Evolutionary conservation across 768 basidiomycete species (phyloP), one percentile per base, ranked within the genome.

Genomic region (Amanita fuliginea): DNA sequence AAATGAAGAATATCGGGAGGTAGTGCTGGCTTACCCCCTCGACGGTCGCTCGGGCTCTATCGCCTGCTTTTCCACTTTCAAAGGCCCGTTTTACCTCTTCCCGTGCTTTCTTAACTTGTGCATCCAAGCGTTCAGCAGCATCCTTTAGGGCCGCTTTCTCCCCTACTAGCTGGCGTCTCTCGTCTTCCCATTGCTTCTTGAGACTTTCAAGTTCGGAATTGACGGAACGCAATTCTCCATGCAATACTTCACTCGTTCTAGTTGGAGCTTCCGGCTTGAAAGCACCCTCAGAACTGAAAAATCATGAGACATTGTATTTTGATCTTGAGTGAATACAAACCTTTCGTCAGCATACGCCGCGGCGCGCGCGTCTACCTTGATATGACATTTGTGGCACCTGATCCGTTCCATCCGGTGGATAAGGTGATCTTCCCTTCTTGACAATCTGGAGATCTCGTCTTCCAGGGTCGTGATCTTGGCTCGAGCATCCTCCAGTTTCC

Each of bases 61-160:
- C 74, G 32, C 67, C 67, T 10, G 66, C 69, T 35, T 72, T 75
- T 52, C 74, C 80, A 22, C 61, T 72, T 54, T 85, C 78, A 18
- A 68, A 65, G 16, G 67, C 74, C 53, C 70, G 76, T 59, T 68
- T 74, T 1, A 66, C 70, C 52, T 84, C 80, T 46, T 77, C 76
- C 61, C 80, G 78, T 5, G 72, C 76, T 41, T 62, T 70, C 36
- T 71, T 77, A 22, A 85, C 69, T 60, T 89, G 73, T 18, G 62
- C 63, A 56, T 83, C 78, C 57, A 91, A 70, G 6, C 80, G 78
- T 53, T 75, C 78, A 0, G 86, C 75, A 6, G 81, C 73, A 53
- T 87, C 79, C 57, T 86, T 81, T 28, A 92, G 75, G 37, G 77
- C 75, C 2, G 76, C 80, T 44, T 82, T 87, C 63, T 91, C 84